These are phyloP conservation scores for Tricholoma furcatifolium DNA, from an alignment of 768 basidiomycete species.

Conservation along the genomic window DNA sequence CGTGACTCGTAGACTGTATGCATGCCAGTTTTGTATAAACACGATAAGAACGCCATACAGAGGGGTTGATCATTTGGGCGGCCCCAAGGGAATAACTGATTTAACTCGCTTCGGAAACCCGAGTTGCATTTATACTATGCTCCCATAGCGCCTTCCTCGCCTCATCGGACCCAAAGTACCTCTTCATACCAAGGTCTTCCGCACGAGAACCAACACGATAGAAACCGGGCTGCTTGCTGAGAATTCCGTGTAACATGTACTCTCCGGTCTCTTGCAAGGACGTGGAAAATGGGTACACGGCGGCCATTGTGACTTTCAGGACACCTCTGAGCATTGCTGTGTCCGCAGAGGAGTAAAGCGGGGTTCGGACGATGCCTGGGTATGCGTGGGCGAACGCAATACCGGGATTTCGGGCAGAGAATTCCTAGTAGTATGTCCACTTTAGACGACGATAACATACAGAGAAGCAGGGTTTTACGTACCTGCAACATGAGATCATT, in stretches of 20 bases:
- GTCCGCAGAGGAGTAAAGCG: constrained; percentile 23
- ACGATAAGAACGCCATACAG: too few relatives aligned
- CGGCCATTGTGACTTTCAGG: constrained; percentile 12
- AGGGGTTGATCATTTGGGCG: too few relatives aligned
- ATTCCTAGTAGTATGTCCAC: constrained; percentile 30
- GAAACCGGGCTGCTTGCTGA: constrained; percentile 25
- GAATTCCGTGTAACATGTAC: constrained; percentile 33
- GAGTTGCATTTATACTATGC: constrained; percentile 24
- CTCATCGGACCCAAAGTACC: constrained; percentile 34
- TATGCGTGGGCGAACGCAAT: constrained; percentile 38
- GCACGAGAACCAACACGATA: constrained; percentile 32
- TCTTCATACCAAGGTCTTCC: constrained; percentile 29
- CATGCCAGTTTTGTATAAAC: too few relatives aligned
- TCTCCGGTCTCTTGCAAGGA: constrained; percentile 18
- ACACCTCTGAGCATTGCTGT: constrained; percentile 22
- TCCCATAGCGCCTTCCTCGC: constrained; percentile 37
- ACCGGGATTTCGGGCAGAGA: constrained; percentile 30
- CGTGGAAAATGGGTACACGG: constrained; percentile 18
- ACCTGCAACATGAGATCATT: constrained; percentile 46
- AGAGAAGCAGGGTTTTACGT: neutral
- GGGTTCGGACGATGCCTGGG: constrained; percentile 39
- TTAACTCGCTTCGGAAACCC: too few relatives aligned
- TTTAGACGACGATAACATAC: neutral
- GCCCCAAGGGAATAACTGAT: too few relatives aligned
- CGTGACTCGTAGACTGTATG: too few relatives aligned